Evolutionary conservation across 805 yeast species (phyloP), one percentile per base, ranked within the genome.

Genomic region (Kodamaea laetipori): DNA sequence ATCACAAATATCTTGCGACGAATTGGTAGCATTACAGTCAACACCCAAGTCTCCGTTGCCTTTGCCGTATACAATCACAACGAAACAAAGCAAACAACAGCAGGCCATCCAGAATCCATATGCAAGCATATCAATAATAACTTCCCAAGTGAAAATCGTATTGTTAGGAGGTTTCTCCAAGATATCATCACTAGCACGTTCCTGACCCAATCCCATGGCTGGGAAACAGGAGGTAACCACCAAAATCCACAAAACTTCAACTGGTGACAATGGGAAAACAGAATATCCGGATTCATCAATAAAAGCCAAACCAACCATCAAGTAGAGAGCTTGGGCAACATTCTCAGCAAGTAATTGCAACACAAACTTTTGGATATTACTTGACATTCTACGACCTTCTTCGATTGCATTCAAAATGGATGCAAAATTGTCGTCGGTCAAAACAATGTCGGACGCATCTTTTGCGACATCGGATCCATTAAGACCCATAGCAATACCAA

Each of bases 381-480:
- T 80, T 39, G 85, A 75, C 90, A 85, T 85, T 53, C 90, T 71
- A 54, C 92, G 73, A 26, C 92, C 92, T 65, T 85, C 92, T 60
- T 84, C 89, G 45, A 85, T 77, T 10, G 89, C 92, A 60, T 82
- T 81, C 43, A 84, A 72, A 57, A 85, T 85, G 12, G 90, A 83
- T 4, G 90, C 86, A 64, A 85, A 85, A 61, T 85, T 85, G 60
- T 85, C 92, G 45, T 67, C 72, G 16, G 84, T 75, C 39, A 85
- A 71, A 12, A 85, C 86, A 61, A 85, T 83, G 61, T 85, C 92
- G 35, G 86, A 74, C 4, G 90, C 89, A 60, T 84, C 88, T 60
- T 85, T 85, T n/a, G 92, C 92, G 31, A 85, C 92, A 67, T 85
- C 92, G 9, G 87, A 81, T 4, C 92, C 92, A 48, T 83, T 78